phyloP scores from a whole-genome alignment of 176 grass and related monocot species.

The Rhynchospora pubera region DNA sequence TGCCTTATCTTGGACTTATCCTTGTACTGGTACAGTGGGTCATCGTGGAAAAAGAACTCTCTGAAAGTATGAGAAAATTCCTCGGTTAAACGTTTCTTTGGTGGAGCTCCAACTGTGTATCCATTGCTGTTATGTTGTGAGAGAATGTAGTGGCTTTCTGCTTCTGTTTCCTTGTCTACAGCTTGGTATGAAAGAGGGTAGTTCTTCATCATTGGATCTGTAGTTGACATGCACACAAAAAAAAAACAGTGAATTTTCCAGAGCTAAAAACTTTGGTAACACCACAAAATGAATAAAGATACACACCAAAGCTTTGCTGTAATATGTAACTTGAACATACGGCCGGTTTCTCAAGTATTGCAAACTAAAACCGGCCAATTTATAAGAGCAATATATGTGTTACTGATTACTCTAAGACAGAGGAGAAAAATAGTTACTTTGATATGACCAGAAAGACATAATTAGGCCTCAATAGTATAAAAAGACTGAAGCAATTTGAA shows the following conservation, averaged over 20 bases:
- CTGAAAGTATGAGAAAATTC: constrained; percentile 44
- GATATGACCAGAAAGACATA: not conserved
- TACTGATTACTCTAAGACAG: not conserved
- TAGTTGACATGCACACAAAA: not conserved
- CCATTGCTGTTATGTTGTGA: constrained; percentile 26
- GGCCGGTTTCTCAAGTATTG: not conserved
- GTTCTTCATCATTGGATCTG: not conserved
- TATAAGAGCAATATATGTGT: not conserved
- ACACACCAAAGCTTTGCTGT: not conserved
- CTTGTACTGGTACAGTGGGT: constrained; percentile 64
- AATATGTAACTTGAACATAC: not conserved
- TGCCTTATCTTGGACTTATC: constrained; percentile 49
- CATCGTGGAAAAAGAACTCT: constrained; percentile 71
- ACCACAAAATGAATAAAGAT: not conserved
- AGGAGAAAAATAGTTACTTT: not conserved
- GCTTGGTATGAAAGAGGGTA: constrained; percentile 30
- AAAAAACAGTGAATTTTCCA: not conserved
- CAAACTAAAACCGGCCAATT: not conserved
- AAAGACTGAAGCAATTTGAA: not conserved
- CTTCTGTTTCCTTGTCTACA: not conserved
- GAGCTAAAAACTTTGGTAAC: not conserved
- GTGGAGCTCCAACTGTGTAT: constrained; percentile 52
- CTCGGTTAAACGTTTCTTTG: constrained; percentile 27
- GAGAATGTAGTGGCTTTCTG: constrained; percentile 20
- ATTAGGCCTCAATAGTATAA: not conserved